Conservation (phyloP, 352 stramenopile species). For the Phytophthora sojae region DNA sequence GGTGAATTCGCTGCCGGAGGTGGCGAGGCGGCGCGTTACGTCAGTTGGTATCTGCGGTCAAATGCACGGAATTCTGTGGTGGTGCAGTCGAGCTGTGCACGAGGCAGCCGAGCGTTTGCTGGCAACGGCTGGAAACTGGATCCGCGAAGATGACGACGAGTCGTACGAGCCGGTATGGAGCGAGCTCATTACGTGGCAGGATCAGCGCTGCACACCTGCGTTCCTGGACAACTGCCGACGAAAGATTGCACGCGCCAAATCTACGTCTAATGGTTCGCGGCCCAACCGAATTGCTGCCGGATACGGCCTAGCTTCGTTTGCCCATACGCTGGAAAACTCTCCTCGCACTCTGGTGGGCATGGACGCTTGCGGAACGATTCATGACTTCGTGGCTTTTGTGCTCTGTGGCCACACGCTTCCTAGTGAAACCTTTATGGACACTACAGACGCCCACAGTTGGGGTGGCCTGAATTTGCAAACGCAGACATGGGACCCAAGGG, state of each 20-base stretch:
- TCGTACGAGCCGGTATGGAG: constrained; percentile 53
- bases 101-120: constrained; percentile 41
- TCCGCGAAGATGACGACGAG: constrained; percentile 12
- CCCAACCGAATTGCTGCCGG: constrained; percentile 58
- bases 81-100: constrained; percentile 55
- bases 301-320: constrained; percentile 78
- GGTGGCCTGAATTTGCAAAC: constrained; percentile 59
- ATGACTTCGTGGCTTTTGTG: constrained; percentile 79
- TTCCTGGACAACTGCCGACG: constrained; percentile 54
- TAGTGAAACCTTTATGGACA: constrained; percentile 65
- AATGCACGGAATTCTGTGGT: constrained; percentile 91
- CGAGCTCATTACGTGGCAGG: constrained; percentile 80
- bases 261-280: neutral
- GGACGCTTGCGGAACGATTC: constrained; percentile 83
- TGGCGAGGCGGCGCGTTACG: constrained; percentile 30
- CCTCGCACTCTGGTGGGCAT: constrained; percentile 49
- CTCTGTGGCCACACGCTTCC: constrained; percentile 62
- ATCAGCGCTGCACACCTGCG: constrained; percentile 69
- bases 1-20: constrained; percentile 41
- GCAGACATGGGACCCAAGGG: constrained; percentile 52
- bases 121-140: constrained; percentile 11
- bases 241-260: constrained; percentile 26
- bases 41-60: constrained; percentile 81
- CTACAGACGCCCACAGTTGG: constrained; percentile 83
- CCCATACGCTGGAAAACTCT: constrained; percentile 53